Evolutionary conservation across 768 basidiomycete species (phyloP), one percentile per base, ranked within the genome.

Genomic region (Tulasnella sp.): DNA sequence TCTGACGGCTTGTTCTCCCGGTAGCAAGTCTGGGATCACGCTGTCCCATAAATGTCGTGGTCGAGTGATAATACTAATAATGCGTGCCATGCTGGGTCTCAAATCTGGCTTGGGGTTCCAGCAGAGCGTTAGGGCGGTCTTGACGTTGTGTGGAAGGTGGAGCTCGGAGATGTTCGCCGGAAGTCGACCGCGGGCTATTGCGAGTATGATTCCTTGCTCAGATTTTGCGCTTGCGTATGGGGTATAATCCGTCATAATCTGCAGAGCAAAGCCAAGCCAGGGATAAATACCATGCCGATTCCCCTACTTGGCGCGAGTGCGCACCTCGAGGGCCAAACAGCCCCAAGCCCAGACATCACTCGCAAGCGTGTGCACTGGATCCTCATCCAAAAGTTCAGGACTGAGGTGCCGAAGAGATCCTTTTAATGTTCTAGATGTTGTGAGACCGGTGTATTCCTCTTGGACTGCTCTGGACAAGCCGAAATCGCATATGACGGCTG

Each of bases 321-420:
- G 3, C 40, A 42, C 74, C 74, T 75, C 74, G 7, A 75, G 74
- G 14, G 46, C n/a, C 18, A 75, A 40, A 41, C 74, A 75, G 41
- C 74, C 74, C 74, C 74, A 75, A 28, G 74, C 74, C 74, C 74
- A 75, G 14, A 75, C 41, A 42, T 77, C 76, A 22, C 46, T 50
- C 18, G 44, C 37, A 31, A 77, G 46, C 11, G 76, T 77, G 46
- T 40, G 76, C 14, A 50, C n/a, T 28, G 42, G 37, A 16, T 77
- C 76, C 28, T 77, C 76, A 31, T 77, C 76, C n/a, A 77, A 31
- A 2, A 77, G 37, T 31, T 77, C 76, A 24, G 76, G 76, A n/a
- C 76, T 77, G 24, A 42, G 48, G 24, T 77, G 48, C 14, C 76
- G 76, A 50, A 77, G 41, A 3, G 74, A 75, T n/a, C 74, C 74